Evolutionary conservation across 2,329 filamentous ascomycete species (phyloP).

Genomic region (Penicillium sp.): DNA sequence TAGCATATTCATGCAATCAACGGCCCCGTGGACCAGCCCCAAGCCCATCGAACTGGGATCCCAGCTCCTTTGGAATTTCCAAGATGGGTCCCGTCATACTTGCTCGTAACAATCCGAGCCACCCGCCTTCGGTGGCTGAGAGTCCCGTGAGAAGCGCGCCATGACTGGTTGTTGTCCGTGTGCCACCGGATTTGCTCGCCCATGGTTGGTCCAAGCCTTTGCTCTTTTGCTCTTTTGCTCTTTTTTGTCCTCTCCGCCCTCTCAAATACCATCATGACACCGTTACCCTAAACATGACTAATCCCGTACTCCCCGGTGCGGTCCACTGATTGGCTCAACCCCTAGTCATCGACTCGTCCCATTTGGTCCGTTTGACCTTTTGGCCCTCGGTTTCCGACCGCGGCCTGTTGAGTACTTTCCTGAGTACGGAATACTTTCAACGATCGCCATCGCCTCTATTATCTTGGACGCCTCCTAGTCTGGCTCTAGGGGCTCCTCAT

Average conservation of each 20-base stretch:
- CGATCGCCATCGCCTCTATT: background rate
- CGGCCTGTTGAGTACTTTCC: background rate
- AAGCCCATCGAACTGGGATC: slow-evolving; percentile 11
- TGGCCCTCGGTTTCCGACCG: slow-evolving; percentile 5
- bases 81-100: slow-evolving; percentile 22
- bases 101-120: slow-evolving; percentile 24
- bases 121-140: slow-evolving; percentile 20
- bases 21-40: background rate
- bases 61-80: slow-evolving; percentile 19
- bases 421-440: background rate
- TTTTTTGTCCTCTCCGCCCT: background rate
- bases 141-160: slow-evolving; percentile 13
- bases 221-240: background rate
- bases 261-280: slow-evolving; percentile 22
- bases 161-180: slow-evolving; percentile 7
- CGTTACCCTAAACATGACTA: slow-evolving; percentile 23
- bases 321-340: slow-evolving; percentile 18
- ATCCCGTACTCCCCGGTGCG: slow-evolving; percentile 23
- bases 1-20: slow-evolving; percentile 2
- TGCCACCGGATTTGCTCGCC: slow-evolving; percentile 1
- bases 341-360: slow-evolving; percentile 1
- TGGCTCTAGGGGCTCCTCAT: background rate
- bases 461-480: slow-evolving; percentile 1
- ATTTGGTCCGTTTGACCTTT: background rate
- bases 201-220: background rate